Evolutionary conservation across 305 asterid species (phyloP).

Genomic region (Solanum hybrid): DNA sequence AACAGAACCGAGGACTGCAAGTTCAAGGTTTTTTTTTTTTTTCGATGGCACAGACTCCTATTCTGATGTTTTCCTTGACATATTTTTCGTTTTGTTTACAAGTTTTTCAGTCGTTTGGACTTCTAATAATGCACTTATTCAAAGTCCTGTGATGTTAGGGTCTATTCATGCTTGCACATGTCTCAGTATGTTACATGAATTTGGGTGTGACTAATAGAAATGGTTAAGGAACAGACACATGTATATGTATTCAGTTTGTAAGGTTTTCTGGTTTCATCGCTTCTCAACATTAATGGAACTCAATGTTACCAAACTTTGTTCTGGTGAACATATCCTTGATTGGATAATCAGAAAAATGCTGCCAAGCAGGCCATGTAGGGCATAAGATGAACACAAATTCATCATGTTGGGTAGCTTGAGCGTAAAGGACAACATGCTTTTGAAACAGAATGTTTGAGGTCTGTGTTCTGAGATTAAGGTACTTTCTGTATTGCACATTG

Average conservation of each 20-base stretch:
- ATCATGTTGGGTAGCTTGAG: background rate
- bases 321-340: background rate
- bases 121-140: background rate
- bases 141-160: background rate
- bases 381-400: background rate
- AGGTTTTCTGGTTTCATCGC: background rate
- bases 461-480: background rate
- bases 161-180: background rate
- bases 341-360: background rate
- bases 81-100: background rate
- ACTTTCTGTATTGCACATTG: background rate
- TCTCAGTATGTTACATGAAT: background rate
- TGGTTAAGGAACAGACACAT: background rate
- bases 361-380: background rate
- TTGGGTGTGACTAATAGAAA: background rate
- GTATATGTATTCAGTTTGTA: background rate
- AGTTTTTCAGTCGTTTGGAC: background rate
- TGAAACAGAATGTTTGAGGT: background rate
- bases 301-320: background rate
- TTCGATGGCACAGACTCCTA: constrained; percentile 4
- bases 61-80: background rate
- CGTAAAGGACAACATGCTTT: background rate
- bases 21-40: constrained; percentile 62
- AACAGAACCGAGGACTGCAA: constrained; percentile 89
- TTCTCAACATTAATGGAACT: background rate